A percentile compares a stretch with the other conserved stretches of the same genome.
Conservation (phyloP, 1,139 yeast genomes). For the Hansenula sp. region DNA sequence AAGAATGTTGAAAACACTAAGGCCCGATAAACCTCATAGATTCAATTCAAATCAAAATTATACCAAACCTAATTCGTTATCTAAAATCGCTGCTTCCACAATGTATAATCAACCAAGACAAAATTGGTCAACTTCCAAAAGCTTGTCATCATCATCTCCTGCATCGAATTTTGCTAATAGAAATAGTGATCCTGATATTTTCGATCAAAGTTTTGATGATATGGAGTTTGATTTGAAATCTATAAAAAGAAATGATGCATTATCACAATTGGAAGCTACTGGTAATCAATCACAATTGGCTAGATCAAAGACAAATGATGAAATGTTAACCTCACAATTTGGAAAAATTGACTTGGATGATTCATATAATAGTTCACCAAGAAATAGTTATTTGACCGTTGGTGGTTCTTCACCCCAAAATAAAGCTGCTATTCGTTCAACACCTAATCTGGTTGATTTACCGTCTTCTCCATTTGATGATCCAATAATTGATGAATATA, state of each 20-base stretch:
- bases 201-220: constrained; percentile 21
- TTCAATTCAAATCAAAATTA: constrained; percentile 13
- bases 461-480: background rate
- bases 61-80: constrained; percentile 30
- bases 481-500: background rate
- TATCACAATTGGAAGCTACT: constrained; percentile 29
- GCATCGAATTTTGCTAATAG: background rate
- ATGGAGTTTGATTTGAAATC: constrained; percentile 22
- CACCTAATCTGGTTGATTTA: constrained; percentile 3
- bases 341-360: constrained; percentile 2
- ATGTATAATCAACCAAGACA: constrained; percentile 33
- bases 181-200: constrained; percentile 10
- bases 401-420: background rate
- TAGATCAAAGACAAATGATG: constrained; percentile 10
- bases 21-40: constrained; percentile 21
- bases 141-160: constrained; percentile 16
- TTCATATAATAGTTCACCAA: background rate
- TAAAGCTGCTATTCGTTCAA: constrained; percentile 8
- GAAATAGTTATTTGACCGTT: background rate
- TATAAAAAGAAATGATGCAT: constrained; percentile 28
- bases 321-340: constrained; percentile 1
- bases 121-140: constrained; percentile 34
- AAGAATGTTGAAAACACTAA: constrained; percentile 24
- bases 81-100: constrained; percentile 43
- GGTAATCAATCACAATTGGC: constrained; percentile 18